phyloP scores from a whole-genome alignment of 179 eudicot species.

The Beta macrorhiza region DNA sequence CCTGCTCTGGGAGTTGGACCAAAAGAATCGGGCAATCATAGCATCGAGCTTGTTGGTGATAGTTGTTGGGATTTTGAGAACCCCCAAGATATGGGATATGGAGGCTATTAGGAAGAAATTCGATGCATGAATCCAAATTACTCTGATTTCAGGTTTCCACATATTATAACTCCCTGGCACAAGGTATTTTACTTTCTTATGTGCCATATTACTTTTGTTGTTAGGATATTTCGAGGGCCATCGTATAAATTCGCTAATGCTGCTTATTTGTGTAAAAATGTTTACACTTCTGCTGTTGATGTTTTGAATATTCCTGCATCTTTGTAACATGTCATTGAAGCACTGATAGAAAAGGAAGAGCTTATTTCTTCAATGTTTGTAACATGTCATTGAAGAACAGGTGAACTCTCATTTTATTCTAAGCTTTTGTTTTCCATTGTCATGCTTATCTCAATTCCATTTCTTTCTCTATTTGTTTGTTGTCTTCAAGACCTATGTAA shows the following conservation, averaged over 20 bases:
- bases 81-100: too few species aligned
- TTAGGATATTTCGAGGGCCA: background rate
- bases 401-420: too few species aligned
- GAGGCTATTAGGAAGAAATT: background rate
- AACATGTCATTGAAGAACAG: too few species aligned
- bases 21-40: too few species aligned
- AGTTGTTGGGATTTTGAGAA: too few species aligned
- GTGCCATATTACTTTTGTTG: background rate
- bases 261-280: background rate
- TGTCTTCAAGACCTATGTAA: too few species aligned
- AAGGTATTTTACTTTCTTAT: constrained; percentile 41
- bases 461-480: too few species aligned
- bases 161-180: constrained; percentile 85
- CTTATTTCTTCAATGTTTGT: background rate
- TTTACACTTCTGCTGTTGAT: background rate
- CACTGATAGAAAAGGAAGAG: background rate
- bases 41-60: too few species aligned
- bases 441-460: too few species aligned
- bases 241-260: too few species aligned
- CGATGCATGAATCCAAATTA: constrained; percentile 88
- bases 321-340: background rate
- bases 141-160: constrained; percentile 79
- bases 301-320: background rate
- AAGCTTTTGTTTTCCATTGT: too few species aligned
- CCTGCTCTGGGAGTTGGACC: too few species aligned